Evolutionary conservation across 352 stramenopile genomes (phyloP).

Genomic region (Phytopythium litorale): DNA sequence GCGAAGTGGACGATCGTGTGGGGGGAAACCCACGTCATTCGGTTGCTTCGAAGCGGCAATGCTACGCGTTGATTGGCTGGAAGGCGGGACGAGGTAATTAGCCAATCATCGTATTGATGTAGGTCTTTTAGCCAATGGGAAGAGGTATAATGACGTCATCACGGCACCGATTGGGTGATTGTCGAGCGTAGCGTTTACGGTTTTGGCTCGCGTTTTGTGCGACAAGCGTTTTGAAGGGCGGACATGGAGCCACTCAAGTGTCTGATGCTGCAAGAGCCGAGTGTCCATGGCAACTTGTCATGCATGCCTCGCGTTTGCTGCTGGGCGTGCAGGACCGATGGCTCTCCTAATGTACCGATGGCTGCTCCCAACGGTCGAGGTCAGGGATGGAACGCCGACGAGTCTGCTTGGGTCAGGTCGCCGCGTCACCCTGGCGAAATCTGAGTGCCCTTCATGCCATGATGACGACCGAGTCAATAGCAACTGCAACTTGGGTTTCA

Average conservation of each 20-base stretch:
- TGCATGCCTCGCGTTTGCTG: too few species aligned
- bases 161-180: neutral
- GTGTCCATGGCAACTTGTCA: too few species aligned
- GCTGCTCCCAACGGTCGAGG: too few species aligned
- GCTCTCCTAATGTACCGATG: too few species aligned
- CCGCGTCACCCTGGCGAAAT: neutral
- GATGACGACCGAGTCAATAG: too few species aligned
- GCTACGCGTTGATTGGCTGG: neutral
- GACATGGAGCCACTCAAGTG: neutral
- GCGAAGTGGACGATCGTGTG: neutral
- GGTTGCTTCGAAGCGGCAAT: neutral
- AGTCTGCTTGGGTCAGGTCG: too few species aligned
- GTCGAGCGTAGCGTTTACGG: neutral
- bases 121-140: neutral
- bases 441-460: too few species aligned
- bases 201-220: neutral
- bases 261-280: too few species aligned
- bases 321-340: too few species aligned
- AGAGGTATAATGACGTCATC: neutral
- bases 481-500: too few species aligned
- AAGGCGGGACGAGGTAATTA: neutral
- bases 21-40: neutral
- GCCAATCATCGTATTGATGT: neutral
- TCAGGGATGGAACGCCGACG: too few species aligned
- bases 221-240: slow-evolving; percentile 1